These are phyloP conservation scores for Hygrophila difformis DNA, from an alignment of 257 asterid species.

Conservation along the genomic window DNA sequence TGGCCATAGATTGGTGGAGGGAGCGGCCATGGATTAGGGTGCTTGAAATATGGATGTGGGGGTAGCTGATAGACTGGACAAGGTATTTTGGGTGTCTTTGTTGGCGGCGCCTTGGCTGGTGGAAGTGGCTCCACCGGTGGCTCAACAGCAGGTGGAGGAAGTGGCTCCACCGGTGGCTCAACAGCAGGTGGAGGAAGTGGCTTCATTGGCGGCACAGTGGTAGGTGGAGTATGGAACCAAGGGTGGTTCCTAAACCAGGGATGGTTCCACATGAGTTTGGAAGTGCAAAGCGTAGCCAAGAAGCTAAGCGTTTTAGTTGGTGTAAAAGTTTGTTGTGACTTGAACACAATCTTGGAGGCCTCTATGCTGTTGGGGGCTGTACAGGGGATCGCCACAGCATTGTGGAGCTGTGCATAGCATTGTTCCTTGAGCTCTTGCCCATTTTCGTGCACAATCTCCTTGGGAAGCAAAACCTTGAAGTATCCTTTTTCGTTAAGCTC, in stretches of 20 bases:
- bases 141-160: too few species aligned
- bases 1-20: too few species aligned
- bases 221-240: constrained; percentile 17
- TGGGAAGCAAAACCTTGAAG: constrained; percentile 46
- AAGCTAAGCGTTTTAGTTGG: too few species aligned
- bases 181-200: too few species aligned
- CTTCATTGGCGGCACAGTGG: too few species aligned
- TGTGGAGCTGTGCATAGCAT: constrained; percentile 79
- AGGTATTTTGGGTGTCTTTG: too few species aligned
- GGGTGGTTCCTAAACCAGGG: constrained; percentile 39
- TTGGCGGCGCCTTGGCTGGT: too few species aligned
- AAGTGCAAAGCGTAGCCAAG: constrained; percentile 25
- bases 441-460: constrained; percentile 23
- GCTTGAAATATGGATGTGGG: too few species aligned
- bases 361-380: constrained; percentile 52
- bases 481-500: constrained; percentile 56
- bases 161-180: too few species aligned
- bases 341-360: constrained; percentile 42
- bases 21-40: too few species aligned
- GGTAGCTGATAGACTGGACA: too few species aligned
- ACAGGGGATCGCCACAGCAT: constrained; percentile 60
- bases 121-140: too few species aligned
- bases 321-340: constrained; percentile 14
- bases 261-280: constrained; percentile 70
- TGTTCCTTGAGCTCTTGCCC: constrained; percentile 44